Conservation (phyloP, 148 eudicot species). For the Cornus florida region DNA sequence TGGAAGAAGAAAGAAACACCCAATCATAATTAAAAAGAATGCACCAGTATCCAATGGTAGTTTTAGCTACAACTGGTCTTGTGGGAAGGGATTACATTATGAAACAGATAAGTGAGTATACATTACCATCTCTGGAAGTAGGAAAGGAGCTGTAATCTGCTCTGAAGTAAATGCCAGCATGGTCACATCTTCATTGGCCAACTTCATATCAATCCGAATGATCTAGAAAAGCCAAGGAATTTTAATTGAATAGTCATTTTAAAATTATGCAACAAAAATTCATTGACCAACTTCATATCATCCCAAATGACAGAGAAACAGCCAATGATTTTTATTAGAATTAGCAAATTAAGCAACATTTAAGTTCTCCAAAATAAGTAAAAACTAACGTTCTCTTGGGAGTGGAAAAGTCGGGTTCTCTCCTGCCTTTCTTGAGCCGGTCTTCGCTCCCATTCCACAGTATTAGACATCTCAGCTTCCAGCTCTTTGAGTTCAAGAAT, state of each 20-base stretch:
- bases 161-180: conserved; percentile 94
- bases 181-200: conserved; percentile 96
- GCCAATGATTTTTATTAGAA: background rate
- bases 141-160: conserved; percentile 86
- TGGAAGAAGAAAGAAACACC: conserved; percentile 28
- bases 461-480: conserved; percentile 98
- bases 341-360: background rate
- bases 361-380: background rate
- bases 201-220: conserved; percentile 90
- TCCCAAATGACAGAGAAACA: too few species aligned
- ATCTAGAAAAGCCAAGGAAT: conserved; percentile 50
- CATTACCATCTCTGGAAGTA: conserved; percentile 90
- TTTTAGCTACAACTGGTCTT: background rate
- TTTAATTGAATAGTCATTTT: conserved; percentile 2
- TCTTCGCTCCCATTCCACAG: conserved; percentile 89
- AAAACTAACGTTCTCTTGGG: conserved; percentile 86
- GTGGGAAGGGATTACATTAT: too few species aligned
- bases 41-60: background rate
- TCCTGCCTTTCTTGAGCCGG: conserved; percentile 97
- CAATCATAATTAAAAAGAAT: background rate
- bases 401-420: conserved; percentile 87
- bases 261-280: background rate
- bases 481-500: conserved; percentile 92
- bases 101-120: background rate
- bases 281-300: too few species aligned